Evolutionary conservation across 1,284 basidiomycete genomes (phyloP), one percentile per base, ranked within the genome.

Genomic region (Pseudozyma tsukubaensis): DNA sequence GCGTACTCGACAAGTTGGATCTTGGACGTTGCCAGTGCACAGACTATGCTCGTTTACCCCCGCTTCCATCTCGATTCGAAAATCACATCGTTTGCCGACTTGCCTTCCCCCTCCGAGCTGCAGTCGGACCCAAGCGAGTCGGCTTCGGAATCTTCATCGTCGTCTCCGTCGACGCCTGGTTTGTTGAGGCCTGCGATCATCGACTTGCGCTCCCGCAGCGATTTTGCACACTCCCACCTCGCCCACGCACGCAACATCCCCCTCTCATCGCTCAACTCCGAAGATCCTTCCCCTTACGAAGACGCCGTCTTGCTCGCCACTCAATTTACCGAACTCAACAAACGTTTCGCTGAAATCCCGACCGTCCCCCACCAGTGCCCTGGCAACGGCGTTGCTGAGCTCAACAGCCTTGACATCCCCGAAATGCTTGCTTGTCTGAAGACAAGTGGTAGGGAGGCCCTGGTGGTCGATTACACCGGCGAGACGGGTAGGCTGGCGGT

Each of bases 21-120:
- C n/a, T 19, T 73, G 8, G 65, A 73, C 24, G 47, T 55, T 3
- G 42, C 59, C 16, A 37, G 44, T 4, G 57, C 64, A 7, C 57
- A 57, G 45, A 68, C 60, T 5, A 72, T 72, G 64, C 57, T 72
- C n/a, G 56, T 68, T 10, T 67, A 72, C 12, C 63, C 70, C 3
- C 50, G 70, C 6, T 60, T 65, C 35, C 37, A 16, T 12, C 10
- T 19, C 8, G 29, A 13, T 11, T 37, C 64, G 16, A 16, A 29
- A 29, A 6, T 29, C 3, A 29, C 24, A 3, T 3, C 44, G 14
- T 14, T 18, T 13, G 44, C 24, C 4, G 52, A 50, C 12, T 40
- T 69, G 42, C 42, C 51, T 3, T 49, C 39, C 14, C 54, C 66
- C 5, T 59, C 59, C 1, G 50, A 66, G 16, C 37, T 59, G 8